phyloP scores from a whole-genome alignment of 345 rosid species.

The Dovyalis caffra region DNA sequence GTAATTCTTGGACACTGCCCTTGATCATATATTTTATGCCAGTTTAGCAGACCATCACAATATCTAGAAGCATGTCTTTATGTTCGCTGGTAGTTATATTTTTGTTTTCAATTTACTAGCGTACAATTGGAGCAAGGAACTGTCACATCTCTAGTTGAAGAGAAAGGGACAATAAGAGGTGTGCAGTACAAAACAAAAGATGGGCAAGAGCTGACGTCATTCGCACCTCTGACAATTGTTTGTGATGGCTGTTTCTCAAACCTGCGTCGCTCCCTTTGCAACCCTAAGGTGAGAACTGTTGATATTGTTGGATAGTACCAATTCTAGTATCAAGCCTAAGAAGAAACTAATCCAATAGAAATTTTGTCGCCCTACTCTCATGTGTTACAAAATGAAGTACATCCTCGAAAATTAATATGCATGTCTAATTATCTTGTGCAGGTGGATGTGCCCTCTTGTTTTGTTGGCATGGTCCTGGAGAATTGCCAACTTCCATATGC shows the following conservation, averaged over 20 bases:
- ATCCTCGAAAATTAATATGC: neutral
- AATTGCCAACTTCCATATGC: conserved; percentile 29
- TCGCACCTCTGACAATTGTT: no score
- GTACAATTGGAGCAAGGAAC: conserved; percentile 32
- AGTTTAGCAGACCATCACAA: neutral
- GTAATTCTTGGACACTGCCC: neutral
- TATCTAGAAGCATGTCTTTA: neutral
- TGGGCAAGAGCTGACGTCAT: conserved; percentile 22
- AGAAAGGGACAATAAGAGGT: conserved; percentile 25
- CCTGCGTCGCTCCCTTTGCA: no score
- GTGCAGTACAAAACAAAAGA: conserved; percentile 29
- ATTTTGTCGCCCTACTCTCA: neutral
- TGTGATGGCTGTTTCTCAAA: no score
- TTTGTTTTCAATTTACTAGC: conserved; percentile 5
- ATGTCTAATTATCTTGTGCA: conserved; percentile 1
- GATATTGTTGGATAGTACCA: neutral
- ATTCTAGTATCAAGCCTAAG: neutral
- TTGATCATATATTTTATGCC: neutral
- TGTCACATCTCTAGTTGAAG: conserved; percentile 34
- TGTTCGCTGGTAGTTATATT: neutral
- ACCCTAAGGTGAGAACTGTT: conserved; percentile 22
- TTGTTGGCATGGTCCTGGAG: conserved; percentile 32
- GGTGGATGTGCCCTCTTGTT: conserved; percentile 35
- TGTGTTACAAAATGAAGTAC: neutral
- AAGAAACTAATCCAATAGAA: no score